Conservation (phyloP, 2,329 filamentous ascomycete genomes). For the Thelonectria rubi region DNA sequence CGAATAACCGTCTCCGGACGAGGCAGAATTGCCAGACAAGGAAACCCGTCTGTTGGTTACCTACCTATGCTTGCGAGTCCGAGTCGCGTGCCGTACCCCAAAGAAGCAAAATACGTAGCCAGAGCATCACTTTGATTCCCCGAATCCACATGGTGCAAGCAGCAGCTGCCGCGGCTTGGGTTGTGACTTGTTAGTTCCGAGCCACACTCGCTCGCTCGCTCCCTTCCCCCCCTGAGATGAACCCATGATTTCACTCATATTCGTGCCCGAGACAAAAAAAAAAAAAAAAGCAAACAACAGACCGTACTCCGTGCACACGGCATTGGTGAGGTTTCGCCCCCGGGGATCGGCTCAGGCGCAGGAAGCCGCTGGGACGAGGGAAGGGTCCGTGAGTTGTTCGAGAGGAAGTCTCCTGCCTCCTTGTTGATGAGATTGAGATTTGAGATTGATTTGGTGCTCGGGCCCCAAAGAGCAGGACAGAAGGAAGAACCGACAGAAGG, state of each 20-base stretch:
- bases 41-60: background rate
- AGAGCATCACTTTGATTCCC: too few relatives aligned
- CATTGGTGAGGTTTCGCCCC: too few relatives aligned
- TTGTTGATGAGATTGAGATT: conserved; percentile 1
- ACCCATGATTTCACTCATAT: background rate
- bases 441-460: conserved; percentile 10
- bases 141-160: too few relatives aligned
- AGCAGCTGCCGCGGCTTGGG: too few relatives aligned
- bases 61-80: background rate
- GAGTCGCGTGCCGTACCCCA: too few relatives aligned
- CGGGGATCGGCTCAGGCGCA: background rate
- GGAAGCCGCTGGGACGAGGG: conserved; percentile 2
- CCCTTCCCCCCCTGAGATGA: background rate
- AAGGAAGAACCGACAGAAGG: background rate
- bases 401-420: background rate
- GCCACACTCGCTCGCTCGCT: too few relatives aligned
- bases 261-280: background rate
- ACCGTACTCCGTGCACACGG: too few relatives aligned
- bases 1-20: too few relatives aligned
- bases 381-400: background rate
- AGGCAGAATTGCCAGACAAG: too few relatives aligned
- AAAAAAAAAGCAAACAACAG: background rate
- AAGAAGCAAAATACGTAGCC: too few relatives aligned
- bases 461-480: background rate
- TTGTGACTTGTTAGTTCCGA: background rate